Conservation (phyloP, 2,329 filamentous ascomycete species). For the Lasiodiplodia sp. region DNA sequence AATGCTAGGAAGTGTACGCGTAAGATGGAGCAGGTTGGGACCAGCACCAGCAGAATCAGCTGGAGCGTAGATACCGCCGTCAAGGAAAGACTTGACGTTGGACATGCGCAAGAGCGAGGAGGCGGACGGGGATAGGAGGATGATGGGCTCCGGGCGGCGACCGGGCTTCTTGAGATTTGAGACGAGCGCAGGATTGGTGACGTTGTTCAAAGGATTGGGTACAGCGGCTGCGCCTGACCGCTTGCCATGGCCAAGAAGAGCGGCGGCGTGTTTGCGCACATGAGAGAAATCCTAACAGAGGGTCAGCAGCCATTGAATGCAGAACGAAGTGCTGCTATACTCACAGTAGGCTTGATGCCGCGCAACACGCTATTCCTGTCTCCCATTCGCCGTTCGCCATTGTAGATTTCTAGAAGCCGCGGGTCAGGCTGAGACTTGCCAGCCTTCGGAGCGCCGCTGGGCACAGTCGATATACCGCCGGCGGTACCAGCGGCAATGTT, state of each 20-base stretch:
- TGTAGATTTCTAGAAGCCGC: constrained; percentile 85
- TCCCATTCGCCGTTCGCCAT: constrained; percentile 87
- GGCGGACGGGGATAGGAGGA: constrained; percentile 93
- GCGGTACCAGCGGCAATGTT: constrained; percentile 60
- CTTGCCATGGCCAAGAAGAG: constrained; percentile 68
- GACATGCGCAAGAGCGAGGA: constrained; percentile 94
- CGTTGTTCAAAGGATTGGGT: constrained; percentile 40
- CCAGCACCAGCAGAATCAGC: constrained; percentile 70
- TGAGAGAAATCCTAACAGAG: constrained; percentile 83
- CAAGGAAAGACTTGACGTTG: constrained; percentile 94
- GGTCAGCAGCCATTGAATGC: constrained; percentile 31
- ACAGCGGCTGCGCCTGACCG: constrained; percentile 55
- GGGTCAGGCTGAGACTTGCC: constrained; percentile 72
- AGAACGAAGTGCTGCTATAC: constrained; percentile 40
- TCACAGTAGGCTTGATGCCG: constrained; percentile 86
- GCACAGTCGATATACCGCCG: constrained; percentile 50
- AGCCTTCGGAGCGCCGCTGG: constrained; percentile 52
- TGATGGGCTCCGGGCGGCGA: constrained; percentile 79
- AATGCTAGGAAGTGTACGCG: constrained; percentile 74
- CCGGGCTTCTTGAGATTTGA: constrained; percentile 51
- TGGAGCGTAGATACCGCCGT: constrained; percentile 80
- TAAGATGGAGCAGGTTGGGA: constrained; percentile 84
- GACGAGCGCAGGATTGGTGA: constrained; percentile 45
- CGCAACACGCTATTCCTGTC: constrained; percentile 88
- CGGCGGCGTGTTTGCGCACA: constrained; percentile 82